A percentile compares a stretch with the other conserved stretches of the same genome.
These are phyloP conservation scores for Aplosporella prunicola DNA, from an alignment of 2,329 filamentous ascomycete species.

Conservation along the genomic window DNA sequence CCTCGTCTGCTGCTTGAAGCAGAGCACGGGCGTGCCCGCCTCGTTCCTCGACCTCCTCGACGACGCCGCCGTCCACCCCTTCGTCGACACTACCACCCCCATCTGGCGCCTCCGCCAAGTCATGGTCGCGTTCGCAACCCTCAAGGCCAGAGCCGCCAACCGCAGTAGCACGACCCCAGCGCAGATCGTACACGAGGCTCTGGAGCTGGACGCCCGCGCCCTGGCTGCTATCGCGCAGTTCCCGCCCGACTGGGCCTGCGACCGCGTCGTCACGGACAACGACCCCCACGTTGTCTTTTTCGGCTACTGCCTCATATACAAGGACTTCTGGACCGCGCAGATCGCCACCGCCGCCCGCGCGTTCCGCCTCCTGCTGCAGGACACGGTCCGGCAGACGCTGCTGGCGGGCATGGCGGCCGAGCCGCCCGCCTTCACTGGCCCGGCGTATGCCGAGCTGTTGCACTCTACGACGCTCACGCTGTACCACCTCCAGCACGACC, in stretches of 20 bases:
- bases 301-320: conserved; percentile 21
- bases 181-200: background rate
- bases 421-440: conserved; percentile 19
- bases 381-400: conserved; percentile 17
- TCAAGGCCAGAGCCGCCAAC: background rate
- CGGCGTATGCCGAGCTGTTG: conserved; percentile 17
- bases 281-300: conserved; percentile 16
- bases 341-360: conserved; percentile 24
- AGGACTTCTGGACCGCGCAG: conserved; percentile 21
- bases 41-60: conserved; percentile 3
- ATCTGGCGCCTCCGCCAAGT: conserved; percentile 4
- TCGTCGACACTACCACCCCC: conserved; percentile 1
- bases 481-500: conserved; percentile 22
- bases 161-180: background rate
- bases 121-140: conserved; percentile 4
- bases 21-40: background rate
- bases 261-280: background rate
- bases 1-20: conserved; percentile 12
- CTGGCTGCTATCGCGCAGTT: background rate
- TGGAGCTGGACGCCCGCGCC: background rate
- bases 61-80: background rate
- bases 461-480: conserved; percentile 18
- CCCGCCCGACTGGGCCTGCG: background rate
- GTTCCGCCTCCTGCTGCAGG: conserved; percentile 19
- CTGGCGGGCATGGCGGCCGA: conserved; percentile 17